Evolutionary conservation across 139 green algal genomes (phyloP).

Genomic region (Micractinium conductrix): DNA sequence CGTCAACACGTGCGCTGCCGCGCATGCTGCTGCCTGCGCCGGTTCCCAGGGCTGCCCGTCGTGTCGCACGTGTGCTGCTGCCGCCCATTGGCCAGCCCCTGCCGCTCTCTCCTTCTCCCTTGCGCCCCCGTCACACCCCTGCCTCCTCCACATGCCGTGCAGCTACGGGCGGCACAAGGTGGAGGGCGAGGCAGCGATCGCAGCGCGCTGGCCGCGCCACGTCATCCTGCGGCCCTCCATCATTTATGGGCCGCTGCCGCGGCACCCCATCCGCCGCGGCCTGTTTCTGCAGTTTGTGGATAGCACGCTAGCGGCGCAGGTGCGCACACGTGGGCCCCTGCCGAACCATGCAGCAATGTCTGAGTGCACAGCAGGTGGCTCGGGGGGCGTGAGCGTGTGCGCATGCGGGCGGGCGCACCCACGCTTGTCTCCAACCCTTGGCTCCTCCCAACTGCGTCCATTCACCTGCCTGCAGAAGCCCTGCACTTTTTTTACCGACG

Average conservation of each 20-base stretch:
- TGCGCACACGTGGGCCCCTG: background rate
- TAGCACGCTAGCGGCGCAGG: slow-evolving; percentile 16
- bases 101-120: no score
- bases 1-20: no score
- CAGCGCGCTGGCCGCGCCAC: slow-evolving; percentile 37
- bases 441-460: background rate
- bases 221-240: slow-evolving; percentile 75
- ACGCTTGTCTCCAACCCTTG: background rate
- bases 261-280: slow-evolving; percentile 52
- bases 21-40: no score
- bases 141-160: no score
- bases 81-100: no score
- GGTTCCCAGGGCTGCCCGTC: no score
- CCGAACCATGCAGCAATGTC: background rate
- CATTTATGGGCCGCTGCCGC: slow-evolving; percentile 78
- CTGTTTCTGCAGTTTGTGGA: slow-evolving; percentile 83
- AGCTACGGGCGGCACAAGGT: slow-evolving; percentile 72
- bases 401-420: no score
- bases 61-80: no score
- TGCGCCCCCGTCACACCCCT: no score
- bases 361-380: background rate
- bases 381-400: no score
- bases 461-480: slow-evolving; percentile 5
- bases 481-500: slow-evolving; percentile 54
- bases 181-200: slow-evolving; percentile 67